A percentile compares a stretch with the other conserved stretches of the same genome.
phyloP scores from a whole-genome alignment of 345 rosid species.

The Cardamine chenopodiifolia region DNA sequence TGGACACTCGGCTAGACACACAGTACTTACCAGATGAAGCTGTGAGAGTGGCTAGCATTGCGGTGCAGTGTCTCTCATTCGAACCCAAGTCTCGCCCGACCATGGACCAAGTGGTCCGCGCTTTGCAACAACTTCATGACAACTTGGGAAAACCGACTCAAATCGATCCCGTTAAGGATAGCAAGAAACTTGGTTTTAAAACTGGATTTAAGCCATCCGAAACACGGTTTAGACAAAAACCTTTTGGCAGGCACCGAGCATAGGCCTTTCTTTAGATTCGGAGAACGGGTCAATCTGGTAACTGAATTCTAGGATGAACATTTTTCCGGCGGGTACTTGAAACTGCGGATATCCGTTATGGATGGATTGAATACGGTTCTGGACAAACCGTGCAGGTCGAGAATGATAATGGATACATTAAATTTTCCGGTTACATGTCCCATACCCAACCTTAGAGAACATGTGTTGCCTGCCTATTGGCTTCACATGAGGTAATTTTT shows the following conservation, averaged over 20 bases:
- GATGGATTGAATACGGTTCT: background rate
- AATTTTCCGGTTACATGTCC: background rate
- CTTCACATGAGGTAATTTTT: constrained; percentile 8
- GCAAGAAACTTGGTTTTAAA: constrained; percentile 29
- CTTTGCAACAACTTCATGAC: constrained; percentile 61
- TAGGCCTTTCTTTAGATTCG: constrained; percentile 2
- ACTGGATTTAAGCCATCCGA: constrained; percentile 15
- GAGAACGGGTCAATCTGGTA: background rate
- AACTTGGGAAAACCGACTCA: constrained; percentile 43
- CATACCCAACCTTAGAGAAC: constrained; percentile 27
- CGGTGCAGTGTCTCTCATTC: constrained; percentile 65
- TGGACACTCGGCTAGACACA: constrained; percentile 71
- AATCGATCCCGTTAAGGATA: constrained; percentile 28
- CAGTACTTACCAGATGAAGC: constrained; percentile 59
- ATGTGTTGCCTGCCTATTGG: constrained; percentile 22
- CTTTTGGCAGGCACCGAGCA: background rate
- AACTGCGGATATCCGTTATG: constrained; percentile 2
- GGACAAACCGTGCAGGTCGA: constrained; percentile 14
- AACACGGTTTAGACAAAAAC: constrained; percentile 25
- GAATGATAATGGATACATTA: background rate
- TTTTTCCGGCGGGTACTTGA: background rate
- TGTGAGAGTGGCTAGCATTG: constrained; percentile 57
- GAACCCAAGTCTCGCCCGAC: constrained; percentile 80
- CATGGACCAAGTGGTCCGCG: constrained; percentile 71
- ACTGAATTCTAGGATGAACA: background rate